Conservation (phyloP, 345 rosid species). For the Boechera divaricarpa region DNA sequence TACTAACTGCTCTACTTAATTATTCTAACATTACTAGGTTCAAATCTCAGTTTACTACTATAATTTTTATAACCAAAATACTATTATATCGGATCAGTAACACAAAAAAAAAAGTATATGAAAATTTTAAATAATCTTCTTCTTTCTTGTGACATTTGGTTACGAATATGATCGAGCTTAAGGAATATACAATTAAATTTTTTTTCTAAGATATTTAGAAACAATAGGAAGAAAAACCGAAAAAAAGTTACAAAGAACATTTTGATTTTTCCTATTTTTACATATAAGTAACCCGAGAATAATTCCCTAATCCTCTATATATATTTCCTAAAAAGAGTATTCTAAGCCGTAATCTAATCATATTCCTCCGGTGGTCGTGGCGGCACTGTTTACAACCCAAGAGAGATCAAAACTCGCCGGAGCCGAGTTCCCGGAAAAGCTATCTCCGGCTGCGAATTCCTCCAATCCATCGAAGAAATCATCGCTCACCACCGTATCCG, state of each 20-base stretch:
- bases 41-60: too few relatives aligned
- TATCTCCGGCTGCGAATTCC: conserved; percentile 55
- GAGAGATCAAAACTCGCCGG: conserved; percentile 63
- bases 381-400: conserved; percentile 53
- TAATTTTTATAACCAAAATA: too few relatives aligned
- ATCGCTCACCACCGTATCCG: conserved; percentile 68
- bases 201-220: conserved; percentile 13
- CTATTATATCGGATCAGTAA: too few relatives aligned
- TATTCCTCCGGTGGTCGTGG: conserved; percentile 54
- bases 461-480: conserved; percentile 89
- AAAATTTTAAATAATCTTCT: too few relatives aligned
- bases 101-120: too few relatives aligned
- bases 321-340: conserved; percentile 42
- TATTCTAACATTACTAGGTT: too few relatives aligned
- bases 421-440: conserved; percentile 57
- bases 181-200: conserved; percentile 36
- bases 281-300: conserved; percentile 35
- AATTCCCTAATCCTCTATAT: conserved; percentile 26
- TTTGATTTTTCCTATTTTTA: conserved; percentile 31
- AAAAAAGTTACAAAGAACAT: conserved; percentile 26
- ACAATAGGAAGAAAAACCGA: background rate
- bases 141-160: too few relatives aligned
- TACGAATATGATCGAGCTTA: background rate
- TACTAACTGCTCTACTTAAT: too few relatives aligned
- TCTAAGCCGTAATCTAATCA: conserved; percentile 43